Percentiles rank a stretch among this genome's conserved stretches.
These are phyloP conservation scores for Paramecium bursaria DNA, from an alignment of 73 alveolate genomes.

Conservation along the genomic window DNA sequence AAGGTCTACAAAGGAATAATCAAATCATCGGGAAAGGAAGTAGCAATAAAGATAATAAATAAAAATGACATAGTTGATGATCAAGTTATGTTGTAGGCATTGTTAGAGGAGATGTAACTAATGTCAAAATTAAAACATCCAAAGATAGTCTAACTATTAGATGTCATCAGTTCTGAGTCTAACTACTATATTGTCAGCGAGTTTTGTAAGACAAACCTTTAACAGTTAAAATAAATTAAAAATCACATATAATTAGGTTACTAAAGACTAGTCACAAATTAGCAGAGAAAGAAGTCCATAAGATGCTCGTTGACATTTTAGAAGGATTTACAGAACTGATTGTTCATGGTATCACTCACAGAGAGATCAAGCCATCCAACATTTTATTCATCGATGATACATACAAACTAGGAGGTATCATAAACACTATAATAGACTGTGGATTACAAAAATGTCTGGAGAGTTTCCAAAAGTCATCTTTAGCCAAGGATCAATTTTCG, in stretches of 20 bases:
- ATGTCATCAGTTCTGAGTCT: slow-evolving; percentile 18
- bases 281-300: slow-evolving; percentile 42
- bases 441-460: slow-evolving; percentile 42
- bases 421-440: slow-evolving; percentile 1
- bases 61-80: slow-evolving; percentile 22
- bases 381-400: slow-evolving; percentile 68
- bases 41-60: slow-evolving; percentile 16
- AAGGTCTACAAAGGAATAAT: slow-evolving; percentile 17
- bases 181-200: slow-evolving; percentile 29
- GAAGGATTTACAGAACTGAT: slow-evolving; percentile 55
- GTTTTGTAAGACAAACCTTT: background rate
- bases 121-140: slow-evolving; percentile 37
- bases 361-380: slow-evolving; percentile 76
- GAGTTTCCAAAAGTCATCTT: background rate
- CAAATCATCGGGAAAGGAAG: background rate
- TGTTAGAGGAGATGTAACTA: slow-evolving; percentile 9
- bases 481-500: background rate
- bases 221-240: slow-evolving; percentile 28
- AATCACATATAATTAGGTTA: slow-evolving; percentile 15
- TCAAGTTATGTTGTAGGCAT: slow-evolving; percentile 17
- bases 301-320: slow-evolving; percentile 56
- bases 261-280: background rate
- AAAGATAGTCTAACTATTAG: slow-evolving; percentile 30
- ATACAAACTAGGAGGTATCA: slow-evolving; percentile 63
- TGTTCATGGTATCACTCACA: slow-evolving; percentile 67